Evolutionary conservation across 1,284 basidiomycete species (phyloP), one percentile per base, ranked within the genome.

Genomic region (Rhodotorula sp.): DNA sequence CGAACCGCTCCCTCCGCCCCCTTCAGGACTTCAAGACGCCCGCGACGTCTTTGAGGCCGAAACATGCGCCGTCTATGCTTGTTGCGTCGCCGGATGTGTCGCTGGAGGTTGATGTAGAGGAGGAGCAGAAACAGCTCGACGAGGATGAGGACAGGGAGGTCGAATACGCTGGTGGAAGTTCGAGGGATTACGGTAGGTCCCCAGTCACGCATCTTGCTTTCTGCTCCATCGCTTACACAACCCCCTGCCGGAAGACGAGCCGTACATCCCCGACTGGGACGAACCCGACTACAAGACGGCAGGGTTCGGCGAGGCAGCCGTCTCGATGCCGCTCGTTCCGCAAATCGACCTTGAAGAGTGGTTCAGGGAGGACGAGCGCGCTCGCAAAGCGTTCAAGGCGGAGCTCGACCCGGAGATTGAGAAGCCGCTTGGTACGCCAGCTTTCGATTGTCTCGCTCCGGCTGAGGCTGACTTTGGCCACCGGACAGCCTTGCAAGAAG

Each of bases 91-190:
- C 69, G 19, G 69, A 71, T n/a, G 59, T 59, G 10, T 63, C 58
- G 27, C 22, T 60, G 17, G 59, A 69, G 4, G 46, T 9, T 11
- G 59, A 61, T 11, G 51, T 32, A 22, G 55, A 69, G 27, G 49
- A 57, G 47, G 34, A 53, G n/a, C 44, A 7, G 34, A 27, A 47
- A 15, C 49, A 59, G 34, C 48, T 27, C 9, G 54, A 67, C 39
- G 62, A 64, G 13, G 51, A 48, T 10, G 52, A 46, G 52, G 68
- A 66, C 44, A 20, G 44, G 15, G 69, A 71, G 54, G 69, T 71
- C 10, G 66, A 71, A 51, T 68, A 64, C 13, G 69, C 69, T 0
- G 69, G 69, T 11, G 24, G 57, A 22, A 71, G 69, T 46, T 62
- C 69, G 52, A 47, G 61, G 47, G 66, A 67, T 24, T 64, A 61